Base-by-base conservation (phyloP, 2,329 filamentous ascomycete species). In the Fusarium domesticum region DNA sequence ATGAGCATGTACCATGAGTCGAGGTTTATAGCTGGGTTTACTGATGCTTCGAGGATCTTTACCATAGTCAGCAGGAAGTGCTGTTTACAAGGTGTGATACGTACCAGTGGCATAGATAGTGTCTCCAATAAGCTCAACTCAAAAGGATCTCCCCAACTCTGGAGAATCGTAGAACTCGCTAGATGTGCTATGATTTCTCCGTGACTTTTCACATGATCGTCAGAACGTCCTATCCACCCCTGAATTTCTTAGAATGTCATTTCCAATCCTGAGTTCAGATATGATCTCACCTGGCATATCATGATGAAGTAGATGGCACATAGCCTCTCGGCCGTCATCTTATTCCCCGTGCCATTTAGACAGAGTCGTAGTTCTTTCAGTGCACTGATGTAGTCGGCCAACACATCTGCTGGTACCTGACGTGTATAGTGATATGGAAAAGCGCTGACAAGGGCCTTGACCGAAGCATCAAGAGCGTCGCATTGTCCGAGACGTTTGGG, bases 401-500 rank as follows among this genome's bases (percentile, higher is more conserved):
- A 35, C 1, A 60, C 43, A 1, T 55, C 35, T 2, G 56, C 35
- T 15, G 43, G 39, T 5, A 57, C 38, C 1, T 50, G 39, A 2
- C 28, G 33, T 4, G 51, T 42, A 25, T 59, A 50, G 3, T 62
- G 33, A 16, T 49, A 55, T 1, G 58, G 52, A 0, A 59, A 56
- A 1, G 52, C 43, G 14, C 43, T 53, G 10, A 56, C 51, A 19
- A 67, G 51, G 16, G 59, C 53, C 15, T 57, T 56, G 20, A 61
- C 58, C 1, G 66, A 55, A 1, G 64, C 62, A 45, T 76, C 71
- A 1, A 78, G 59, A 4, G 71, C 71, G 34, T 63, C 60, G 30
- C 69, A 75, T 5, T 47, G 57, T 1, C 73, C 75, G 6, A 77
- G 56, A 1, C 71, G 69, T 19, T 47, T 51, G 0, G 74, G 75